phyloP scores from a whole-genome alignment of 2,329 filamentous ascomycete genomes.

The Penicillium sp. region DNA sequence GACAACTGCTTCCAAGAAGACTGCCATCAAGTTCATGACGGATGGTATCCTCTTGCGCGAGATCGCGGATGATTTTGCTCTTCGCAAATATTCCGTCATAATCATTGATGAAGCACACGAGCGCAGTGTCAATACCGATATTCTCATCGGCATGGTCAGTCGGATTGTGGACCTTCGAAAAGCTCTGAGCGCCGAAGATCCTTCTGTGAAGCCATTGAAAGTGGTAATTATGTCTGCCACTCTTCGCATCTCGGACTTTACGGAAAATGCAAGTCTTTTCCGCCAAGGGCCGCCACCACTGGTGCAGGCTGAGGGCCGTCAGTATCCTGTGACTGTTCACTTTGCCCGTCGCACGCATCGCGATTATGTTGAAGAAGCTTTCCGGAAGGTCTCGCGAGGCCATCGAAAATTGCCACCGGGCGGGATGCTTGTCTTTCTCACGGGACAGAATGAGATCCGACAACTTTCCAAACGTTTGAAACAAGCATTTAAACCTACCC shows the following conservation, averaged over 20 bases:
- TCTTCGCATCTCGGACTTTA: slow-evolving; percentile 81
- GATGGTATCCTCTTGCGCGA: slow-evolving; percentile 92
- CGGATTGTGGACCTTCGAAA: slow-evolving; percentile 79
- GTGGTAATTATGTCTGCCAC: slow-evolving; percentile 98
- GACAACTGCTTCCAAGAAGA: slow-evolving; percentile 69
- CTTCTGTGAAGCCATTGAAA: slow-evolving; percentile 71
- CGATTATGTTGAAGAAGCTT: slow-evolving; percentile 88
- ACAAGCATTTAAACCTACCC: slow-evolving; percentile 56
- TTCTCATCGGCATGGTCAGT: slow-evolving; percentile 94
- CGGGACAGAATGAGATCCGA: slow-evolving; percentile 85
- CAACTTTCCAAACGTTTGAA: slow-evolving; percentile 75
- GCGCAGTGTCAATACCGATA: slow-evolving; percentile 94
- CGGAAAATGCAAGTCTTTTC: slow-evolving; percentile 76
- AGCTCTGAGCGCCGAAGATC: slow-evolving; percentile 65
- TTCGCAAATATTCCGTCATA: slow-evolving; percentile 86
- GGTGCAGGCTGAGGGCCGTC: slow-evolving; percentile 82
- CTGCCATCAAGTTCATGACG: slow-evolving; percentile 97
- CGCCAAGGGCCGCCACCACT: slow-evolving; percentile 67
- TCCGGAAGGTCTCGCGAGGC: slow-evolving; percentile 76
- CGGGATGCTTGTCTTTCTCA: slow-evolving; percentile 88
- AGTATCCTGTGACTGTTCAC: slow-evolving; percentile 83
- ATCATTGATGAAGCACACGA: slow-evolving; percentile 97
- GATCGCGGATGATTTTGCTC: slow-evolving; percentile 77
- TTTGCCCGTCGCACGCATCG: slow-evolving; percentile 75
- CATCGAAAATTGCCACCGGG: slow-evolving; percentile 86